These are phyloP conservation scores for Blastocystis sp. DNA, from an alignment of 352 stramenopile species.

Conservation along the genomic window DNA sequence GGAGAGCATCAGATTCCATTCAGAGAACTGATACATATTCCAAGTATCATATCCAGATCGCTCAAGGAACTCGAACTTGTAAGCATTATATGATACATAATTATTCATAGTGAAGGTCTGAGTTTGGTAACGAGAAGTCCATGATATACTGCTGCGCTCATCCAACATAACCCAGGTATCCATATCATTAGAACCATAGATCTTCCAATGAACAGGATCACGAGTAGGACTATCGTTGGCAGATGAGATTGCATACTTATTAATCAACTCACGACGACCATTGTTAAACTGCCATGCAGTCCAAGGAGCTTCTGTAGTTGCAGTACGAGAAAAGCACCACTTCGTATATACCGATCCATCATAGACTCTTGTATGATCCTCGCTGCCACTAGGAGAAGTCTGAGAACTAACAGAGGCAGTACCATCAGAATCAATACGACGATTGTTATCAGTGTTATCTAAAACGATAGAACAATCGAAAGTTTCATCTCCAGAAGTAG, in stretches of 20 bases:
- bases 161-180: slow-evolving; percentile 9
- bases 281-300: slow-evolving; percentile 6
- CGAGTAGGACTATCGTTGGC: background rate
- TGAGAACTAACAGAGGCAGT: background rate
- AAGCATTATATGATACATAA: slow-evolving; percentile 5
- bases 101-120: slow-evolving; percentile 6
- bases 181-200: slow-evolving; percentile 22
- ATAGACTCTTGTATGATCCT: slow-evolving; percentile 15
- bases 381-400: background rate
- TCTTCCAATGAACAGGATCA: slow-evolving; percentile 38
- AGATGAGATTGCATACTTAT: slow-evolving; percentile 35
- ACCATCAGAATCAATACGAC: background rate
- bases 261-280: slow-evolving; percentile 25
- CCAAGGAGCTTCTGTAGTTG: background rate
- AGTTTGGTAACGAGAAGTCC: background rate
- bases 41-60: background rate
- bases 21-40: slow-evolving; percentile 14
- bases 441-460: background rate
- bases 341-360: slow-evolving; percentile 41
- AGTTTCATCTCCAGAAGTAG: background rate
- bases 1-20: slow-evolving; percentile 50
- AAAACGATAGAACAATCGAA: background rate
- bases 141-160: background rate
- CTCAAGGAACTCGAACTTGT: slow-evolving; percentile 25
- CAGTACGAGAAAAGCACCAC: slow-evolving; percentile 10